A percentile compares a stretch with the other conserved stretches of the same genome.
phyloP scores from a whole-genome alignment of 805 yeast species.

The Sungouiozyma intestinalis region DNA sequence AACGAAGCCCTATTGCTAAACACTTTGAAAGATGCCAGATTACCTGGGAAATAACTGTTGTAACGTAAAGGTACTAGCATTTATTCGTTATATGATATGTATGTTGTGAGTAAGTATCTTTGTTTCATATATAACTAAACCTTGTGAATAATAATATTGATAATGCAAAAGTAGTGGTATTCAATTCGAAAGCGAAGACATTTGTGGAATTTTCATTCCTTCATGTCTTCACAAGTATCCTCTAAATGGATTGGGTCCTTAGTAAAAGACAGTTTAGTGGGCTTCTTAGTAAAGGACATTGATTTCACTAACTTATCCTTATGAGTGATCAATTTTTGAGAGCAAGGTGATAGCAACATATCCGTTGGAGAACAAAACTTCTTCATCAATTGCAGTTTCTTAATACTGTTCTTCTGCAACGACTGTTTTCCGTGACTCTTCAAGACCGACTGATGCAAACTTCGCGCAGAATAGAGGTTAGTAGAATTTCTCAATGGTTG shows the following conservation, averaged over 20 bases:
- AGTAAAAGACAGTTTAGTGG: constrained; percentile 9
- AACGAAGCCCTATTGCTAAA: constrained; percentile 86
- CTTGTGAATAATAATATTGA: constrained; percentile 2
- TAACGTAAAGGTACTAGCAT: no score
- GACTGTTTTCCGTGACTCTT: not conserved
- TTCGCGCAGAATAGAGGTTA: not conserved
- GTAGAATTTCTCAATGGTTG: not conserved
- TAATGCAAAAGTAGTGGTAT: not conserved
- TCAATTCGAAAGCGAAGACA: not conserved
- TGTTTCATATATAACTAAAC: not conserved
- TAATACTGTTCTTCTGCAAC: constrained; percentile 5
- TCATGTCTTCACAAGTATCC: not conserved
- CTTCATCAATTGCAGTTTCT: constrained; percentile 7
- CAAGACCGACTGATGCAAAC: not conserved
- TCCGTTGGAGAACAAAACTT: constrained; percentile 48
- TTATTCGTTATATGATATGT: no score
- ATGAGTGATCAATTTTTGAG: constrained; percentile 39
- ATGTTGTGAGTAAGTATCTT: no score
- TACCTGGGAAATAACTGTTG: constrained; percentile 2
- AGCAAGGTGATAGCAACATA: constrained; percentile 46
- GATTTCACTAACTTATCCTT: not conserved
- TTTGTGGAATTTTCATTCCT: not conserved
- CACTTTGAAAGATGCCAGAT: constrained; percentile 72
- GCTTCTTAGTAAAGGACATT: constrained; percentile 3
- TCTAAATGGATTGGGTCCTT: not conserved